These are phyloP conservation scores for Solanum megistacrolobum DNA, from an alignment of 257 asterid genomes.

Conservation along the genomic window DNA sequence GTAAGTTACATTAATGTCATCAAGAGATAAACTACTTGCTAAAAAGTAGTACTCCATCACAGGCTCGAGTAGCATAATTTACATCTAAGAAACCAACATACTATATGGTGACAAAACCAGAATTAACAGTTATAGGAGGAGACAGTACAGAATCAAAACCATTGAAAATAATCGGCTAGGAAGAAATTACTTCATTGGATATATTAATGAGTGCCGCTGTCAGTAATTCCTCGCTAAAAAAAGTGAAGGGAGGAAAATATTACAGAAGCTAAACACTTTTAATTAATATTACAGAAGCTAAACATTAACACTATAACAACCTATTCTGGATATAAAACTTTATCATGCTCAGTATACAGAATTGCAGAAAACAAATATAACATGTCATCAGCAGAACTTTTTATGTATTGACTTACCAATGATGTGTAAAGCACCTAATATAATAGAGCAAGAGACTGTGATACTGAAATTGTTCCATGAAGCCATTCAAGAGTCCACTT, in stretches of 20 bases:
- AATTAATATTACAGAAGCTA: background rate
- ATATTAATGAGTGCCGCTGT: background rate
- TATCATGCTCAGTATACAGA: background rate
- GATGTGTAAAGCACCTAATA: background rate
- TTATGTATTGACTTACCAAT: background rate
- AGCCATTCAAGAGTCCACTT: background rate
- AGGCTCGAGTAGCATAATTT: background rate
- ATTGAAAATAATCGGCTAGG: background rate
- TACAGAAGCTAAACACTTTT: background rate
- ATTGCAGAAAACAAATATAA: background rate
- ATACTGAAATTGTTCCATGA: background rate
- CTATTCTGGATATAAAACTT: background rate
- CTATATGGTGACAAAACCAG: background rate
- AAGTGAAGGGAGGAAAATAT: background rate
- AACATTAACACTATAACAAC: background rate
- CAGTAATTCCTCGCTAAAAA: background rate
- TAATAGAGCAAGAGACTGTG: background rate
- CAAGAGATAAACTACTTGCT: background rate
- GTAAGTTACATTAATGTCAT: conserved; percentile 12
- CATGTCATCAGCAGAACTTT: background rate
- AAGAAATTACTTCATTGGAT: background rate
- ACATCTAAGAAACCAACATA: background rate
- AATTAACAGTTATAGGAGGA: background rate
- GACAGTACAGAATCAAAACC: background rate
- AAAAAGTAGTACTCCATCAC: background rate